Conservation (phyloP, 139 green algal species). For the Chlamydomonas eustigma region DNA sequence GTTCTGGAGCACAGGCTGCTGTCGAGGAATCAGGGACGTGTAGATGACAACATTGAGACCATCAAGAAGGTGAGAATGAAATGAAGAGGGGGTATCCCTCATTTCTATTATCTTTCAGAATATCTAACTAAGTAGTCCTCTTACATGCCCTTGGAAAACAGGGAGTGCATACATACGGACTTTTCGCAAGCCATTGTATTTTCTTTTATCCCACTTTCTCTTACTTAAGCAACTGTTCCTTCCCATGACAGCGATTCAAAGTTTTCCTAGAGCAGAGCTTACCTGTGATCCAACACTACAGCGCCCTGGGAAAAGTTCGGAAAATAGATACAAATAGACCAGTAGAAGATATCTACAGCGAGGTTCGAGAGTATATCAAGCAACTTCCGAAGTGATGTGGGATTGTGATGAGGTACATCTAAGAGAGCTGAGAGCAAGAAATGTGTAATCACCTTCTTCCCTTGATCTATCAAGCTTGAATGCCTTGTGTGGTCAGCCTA, state of each 20-base stretch:
- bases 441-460: no score
- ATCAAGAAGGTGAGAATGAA: constrained; percentile 69
- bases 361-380: neutral
- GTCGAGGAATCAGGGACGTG: constrained; percentile 6
- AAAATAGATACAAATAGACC: constrained; percentile 15
- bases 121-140: neutral
- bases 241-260: constrained; percentile 76
- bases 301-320: constrained; percentile 52
- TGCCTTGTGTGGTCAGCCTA: no score
- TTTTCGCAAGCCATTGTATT: constrained; percentile 39
- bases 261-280: constrained; percentile 80
- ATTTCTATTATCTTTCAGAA: neutral
- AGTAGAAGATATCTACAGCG: constrained; percentile 12
- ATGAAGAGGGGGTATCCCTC: neutral
- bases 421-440: no score
- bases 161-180: constrained; percentile 88
- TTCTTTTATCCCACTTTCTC: neutral
- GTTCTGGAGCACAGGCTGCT: constrained; percentile 19
- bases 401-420: no score
- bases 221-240: neutral
- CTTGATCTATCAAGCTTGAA: no score
- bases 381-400: neutral
- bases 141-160: constrained; percentile 65
- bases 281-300: constrained; percentile 82
- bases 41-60: constrained; percentile 90